phyloP scores from a whole-genome alignment of 2,329 filamentous ascomycete species.

The Myrmaecium sp. region DNA sequence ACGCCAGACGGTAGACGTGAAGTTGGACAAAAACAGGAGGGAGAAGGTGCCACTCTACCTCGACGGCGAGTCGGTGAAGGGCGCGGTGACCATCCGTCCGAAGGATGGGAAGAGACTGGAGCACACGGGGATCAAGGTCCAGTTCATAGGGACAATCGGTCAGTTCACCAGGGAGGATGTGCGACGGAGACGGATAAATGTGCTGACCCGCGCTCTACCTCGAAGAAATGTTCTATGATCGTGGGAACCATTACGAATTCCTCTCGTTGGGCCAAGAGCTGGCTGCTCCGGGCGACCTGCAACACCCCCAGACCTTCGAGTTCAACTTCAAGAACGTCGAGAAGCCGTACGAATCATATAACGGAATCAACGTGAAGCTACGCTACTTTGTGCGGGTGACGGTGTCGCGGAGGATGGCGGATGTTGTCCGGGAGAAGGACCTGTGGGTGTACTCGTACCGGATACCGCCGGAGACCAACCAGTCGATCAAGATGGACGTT shows the following conservation, averaged over 20 bases:
- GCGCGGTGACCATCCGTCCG: conserved; percentile 80
- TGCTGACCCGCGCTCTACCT: conserved; percentile 2
- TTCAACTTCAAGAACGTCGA: conserved; percentile 99
- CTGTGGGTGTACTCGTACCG: conserved; percentile 99
- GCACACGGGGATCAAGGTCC: conserved; percentile 97
- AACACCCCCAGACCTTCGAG: conserved; percentile 95
- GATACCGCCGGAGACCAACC: conserved; percentile 95
- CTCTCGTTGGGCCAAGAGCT: conserved; percentile 93
- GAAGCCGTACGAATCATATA: conserved; percentile 99
- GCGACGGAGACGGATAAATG: not conserved
- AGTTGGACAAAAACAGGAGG: conserved; percentile 93
- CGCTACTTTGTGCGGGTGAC: conserved; percentile 97
- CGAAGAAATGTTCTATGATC: conserved; percentile 99
- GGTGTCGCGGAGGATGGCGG: conserved; percentile 89
- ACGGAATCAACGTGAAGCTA: conserved; percentile 97
- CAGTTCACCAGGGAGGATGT: conserved; percentile 2
- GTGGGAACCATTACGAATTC: conserved; percentile 98
- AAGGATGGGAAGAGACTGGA: conserved; percentile 97
- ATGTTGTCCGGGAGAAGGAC: conserved; percentile 97
- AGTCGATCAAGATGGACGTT: conserved; percentile 99
- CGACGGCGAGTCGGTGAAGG: conserved; percentile 96
- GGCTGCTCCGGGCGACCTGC: conserved; percentile 88
- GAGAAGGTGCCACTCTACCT: conserved; percentile 96
- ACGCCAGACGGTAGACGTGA: conserved; percentile 88
- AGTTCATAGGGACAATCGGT: conserved; percentile 98